Conservation (phyloP, 1,284 basidiomycete species). For the Blastosporella zonata region DNA sequence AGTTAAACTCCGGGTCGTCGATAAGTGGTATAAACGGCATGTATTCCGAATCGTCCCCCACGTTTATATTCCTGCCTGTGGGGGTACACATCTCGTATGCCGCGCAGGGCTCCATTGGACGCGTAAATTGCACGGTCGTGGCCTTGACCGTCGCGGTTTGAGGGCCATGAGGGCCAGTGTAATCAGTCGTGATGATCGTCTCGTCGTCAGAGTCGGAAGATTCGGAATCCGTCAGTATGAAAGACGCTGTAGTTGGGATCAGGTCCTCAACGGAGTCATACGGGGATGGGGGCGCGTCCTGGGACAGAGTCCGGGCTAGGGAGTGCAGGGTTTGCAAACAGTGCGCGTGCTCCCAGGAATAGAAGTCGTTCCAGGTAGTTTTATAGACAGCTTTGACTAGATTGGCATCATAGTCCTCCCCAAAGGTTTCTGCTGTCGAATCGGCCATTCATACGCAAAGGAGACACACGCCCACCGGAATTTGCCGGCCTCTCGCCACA, state of each 20-base stretch:
- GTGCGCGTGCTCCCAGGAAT: slow-evolving; percentile 21
- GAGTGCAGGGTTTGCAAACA: slow-evolving; percentile 16
- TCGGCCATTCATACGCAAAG: slow-evolving; percentile 5
- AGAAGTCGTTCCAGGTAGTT: slow-evolving; percentile 19
- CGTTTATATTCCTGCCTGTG: slow-evolving; percentile 39
- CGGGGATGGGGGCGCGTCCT: neutral
- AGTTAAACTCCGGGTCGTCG: slow-evolving; percentile 51
- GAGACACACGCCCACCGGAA: neutral
- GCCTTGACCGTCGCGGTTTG: slow-evolving; percentile 8
- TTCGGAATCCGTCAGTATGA: neutral
- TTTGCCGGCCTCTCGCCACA: slow-evolving; percentile 9
- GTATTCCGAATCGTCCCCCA: slow-evolving; percentile 53
- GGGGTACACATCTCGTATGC: slow-evolving; percentile 54
- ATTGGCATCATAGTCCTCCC: neutral
- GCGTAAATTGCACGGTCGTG: slow-evolving; percentile 3
- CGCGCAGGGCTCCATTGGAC: slow-evolving; percentile 29
- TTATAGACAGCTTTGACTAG: slow-evolving; percentile 14
- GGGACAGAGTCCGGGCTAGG: slow-evolving; percentile 11
- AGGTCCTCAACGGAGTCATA: neutral
- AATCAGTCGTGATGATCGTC: slow-evolving; percentile 15
- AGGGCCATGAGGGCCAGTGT: slow-evolving; percentile 1
- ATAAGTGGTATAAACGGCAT: slow-evolving; percentile 59
- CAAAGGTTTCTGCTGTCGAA: neutral
- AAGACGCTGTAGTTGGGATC: neutral
- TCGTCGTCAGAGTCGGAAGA: slow-evolving; percentile 6